phyloP scores from a whole-genome alignment of 176 grass and related monocot genomes.

The Paspalum notatum region DNA sequence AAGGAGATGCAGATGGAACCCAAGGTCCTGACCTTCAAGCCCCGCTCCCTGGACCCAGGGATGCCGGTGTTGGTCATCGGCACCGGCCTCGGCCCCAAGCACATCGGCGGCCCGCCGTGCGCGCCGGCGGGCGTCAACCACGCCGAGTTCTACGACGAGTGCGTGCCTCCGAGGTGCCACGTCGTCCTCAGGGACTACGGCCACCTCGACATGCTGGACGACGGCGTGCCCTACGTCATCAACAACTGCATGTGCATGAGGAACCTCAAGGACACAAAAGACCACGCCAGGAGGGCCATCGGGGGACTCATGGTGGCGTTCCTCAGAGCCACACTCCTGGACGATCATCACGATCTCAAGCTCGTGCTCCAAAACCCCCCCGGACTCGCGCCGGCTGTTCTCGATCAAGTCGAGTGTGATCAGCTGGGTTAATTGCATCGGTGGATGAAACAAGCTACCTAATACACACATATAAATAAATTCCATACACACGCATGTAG shows the following conservation, averaged over 20 bases:
- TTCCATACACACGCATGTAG: too few relatives aligned
- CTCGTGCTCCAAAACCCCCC: neutral
- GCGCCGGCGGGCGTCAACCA: slow-evolving; percentile 7
- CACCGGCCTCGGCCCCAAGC: neutral
- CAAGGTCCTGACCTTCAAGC: neutral
- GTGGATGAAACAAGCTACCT: too few relatives aligned
- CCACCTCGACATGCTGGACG: slow-evolving; percentile 19
- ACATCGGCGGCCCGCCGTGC: neutral
- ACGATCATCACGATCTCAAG: neutral
- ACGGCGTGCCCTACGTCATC: neutral
- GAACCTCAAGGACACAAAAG: neutral
- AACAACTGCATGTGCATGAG: neutral
- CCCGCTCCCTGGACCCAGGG: neutral
- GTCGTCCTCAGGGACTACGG: slow-evolving; percentile 10
- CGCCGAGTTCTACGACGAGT: slow-evolving; percentile 19
- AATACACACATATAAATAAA: too few relatives aligned
- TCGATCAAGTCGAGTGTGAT: neutral
- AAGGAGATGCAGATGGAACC: neutral
- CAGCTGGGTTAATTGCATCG: too few relatives aligned
- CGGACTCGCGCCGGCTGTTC: neutral
- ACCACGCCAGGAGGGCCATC: slow-evolving; percentile 7
- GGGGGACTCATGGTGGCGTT: slow-evolving; percentile 34
- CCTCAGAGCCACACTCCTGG: neutral
- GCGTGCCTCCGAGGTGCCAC: neutral
- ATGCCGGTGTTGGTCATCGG: slow-evolving; percentile 29